Evolutionary conservation across 495 filamentous ascomycete species (phyloP).

Genomic region (Penicillium diatomitis): DNA sequence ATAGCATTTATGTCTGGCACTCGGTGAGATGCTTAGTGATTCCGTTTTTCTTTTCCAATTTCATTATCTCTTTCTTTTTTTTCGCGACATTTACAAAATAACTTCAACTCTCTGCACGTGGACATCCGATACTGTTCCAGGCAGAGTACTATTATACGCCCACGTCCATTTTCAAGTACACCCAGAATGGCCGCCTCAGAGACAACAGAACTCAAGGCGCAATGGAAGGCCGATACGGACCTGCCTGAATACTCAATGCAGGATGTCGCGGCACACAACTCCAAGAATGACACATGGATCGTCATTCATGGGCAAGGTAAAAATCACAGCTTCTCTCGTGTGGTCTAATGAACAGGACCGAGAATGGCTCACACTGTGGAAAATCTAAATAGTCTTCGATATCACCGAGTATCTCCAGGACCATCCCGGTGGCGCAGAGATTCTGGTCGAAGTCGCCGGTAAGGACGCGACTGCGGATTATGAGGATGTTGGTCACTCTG

Average conservation of each 20-base stretch:
- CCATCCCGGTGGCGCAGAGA: constrained; percentile 45
- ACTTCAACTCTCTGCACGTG: no score
- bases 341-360: neutral
- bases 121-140: no score
- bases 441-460: constrained; percentile 41
- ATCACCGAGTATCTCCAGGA: constrained; percentile 42
- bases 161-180: no score
- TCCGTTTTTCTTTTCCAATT: no score
- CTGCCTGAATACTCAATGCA: constrained; percentile 25
- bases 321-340: neutral
- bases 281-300: constrained; percentile 40
- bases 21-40: no score
- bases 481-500: constrained; percentile 45
- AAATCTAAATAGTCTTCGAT: constrained; percentile 28
- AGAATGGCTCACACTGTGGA: neutral
- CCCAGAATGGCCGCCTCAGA: constrained; percentile 8
- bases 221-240: constrained; percentile 8
- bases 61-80: no score
- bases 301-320: constrained; percentile 44
- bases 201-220: constrained; percentile 10
- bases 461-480: constrained; percentile 42
- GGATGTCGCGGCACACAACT: constrained; percentile 39
- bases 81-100: no score
- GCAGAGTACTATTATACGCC: no score
- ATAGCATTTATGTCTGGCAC: no score